Evolutionary conservation across 306 rosid species (phyloP), one percentile per base, ranked within the genome.

Genomic region (Castanea sativa): DNA sequence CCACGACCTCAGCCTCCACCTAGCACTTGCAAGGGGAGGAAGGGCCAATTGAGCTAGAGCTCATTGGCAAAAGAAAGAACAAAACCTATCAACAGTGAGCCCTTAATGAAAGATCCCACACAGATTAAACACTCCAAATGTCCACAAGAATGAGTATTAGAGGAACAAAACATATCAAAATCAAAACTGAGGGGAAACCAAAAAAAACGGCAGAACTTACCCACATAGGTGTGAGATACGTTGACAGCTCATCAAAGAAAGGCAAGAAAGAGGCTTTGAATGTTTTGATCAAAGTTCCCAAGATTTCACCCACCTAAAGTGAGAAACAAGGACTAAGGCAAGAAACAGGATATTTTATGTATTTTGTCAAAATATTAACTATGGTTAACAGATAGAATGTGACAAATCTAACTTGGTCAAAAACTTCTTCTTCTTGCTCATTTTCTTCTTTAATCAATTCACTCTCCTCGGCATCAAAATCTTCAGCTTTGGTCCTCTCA

Each of bases 201-300:
- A 67, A 0, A 0, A 35, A 13, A n/a, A 3, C 33, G 23, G 14
- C 25, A 38, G 73, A 79, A 91, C 99, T 86, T 88, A 96, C 99
- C 99, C 99, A 96, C 99, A 96, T 96, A 87, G 99, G 99, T 23
- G 98, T 96, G 82, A 96, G 73, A 92, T 96, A 96, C 18, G 99
- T 89, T 57, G 99, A 87, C 73, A 96, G 87, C 81, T 88, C 94
- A 41, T 96, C 97, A 76, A 96, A 96, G 89, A 96, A 93, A 16
- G 93, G 98, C 74, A 96, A 89, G 94, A 96, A 96, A 82, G 97
- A 87, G 69, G 91, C 93, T 90, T 92, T 93, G 85, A 96, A 96
- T 56, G 98, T 96, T 87, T 96, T 93, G 79, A 96, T 96, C 91
- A 96, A 79, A 76, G 97, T 93, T 82, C 99, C 99, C 92, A 96